Conservation (phyloP, 2,329 filamentous ascomycete species). For the Escovopsis sp. region DNA sequence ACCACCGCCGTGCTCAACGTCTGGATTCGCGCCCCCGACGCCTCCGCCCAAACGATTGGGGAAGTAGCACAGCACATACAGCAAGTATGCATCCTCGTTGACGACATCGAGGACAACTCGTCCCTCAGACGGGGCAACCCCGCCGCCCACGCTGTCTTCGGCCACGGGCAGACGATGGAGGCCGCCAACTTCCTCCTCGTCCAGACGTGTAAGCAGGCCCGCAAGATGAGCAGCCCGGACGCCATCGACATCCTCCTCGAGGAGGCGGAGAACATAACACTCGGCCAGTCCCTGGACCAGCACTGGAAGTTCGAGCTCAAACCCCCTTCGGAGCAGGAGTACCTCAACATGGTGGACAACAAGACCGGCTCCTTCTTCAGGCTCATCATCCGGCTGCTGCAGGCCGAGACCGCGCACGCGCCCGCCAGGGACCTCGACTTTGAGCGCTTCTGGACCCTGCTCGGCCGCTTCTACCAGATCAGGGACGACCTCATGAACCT, state of each 20-base stretch:
- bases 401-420: neutral
- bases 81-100: constrained; percentile 10
- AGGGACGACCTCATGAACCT: constrained; percentile 21
- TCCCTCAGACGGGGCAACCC: constrained; percentile 19
- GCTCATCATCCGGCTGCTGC: constrained; percentile 8
- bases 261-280: constrained; percentile 8
- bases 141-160: constrained; percentile 22
- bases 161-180: constrained; percentile 22
- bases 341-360: constrained; percentile 14
- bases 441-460: constrained; percentile 1
- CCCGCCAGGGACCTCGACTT: neutral
- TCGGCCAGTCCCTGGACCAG: constrained; percentile 16
- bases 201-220: neutral
- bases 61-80: neutral
- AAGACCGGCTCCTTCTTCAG: constrained; percentile 13
- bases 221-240: neutral
- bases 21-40: neutral
- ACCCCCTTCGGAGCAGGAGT: constrained; percentile 12
- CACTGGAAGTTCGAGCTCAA: constrained; percentile 11
- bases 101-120: constrained; percentile 25
- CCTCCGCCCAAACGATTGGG: neutral
- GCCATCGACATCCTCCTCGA: constrained; percentile 8
- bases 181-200: constrained; percentile 14
- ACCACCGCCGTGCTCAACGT: neutral
- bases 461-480: constrained; percentile 19